phyloP scores from a whole-genome alignment of 73 alveolate species.

The Paramecium biaurelia region DNA sequence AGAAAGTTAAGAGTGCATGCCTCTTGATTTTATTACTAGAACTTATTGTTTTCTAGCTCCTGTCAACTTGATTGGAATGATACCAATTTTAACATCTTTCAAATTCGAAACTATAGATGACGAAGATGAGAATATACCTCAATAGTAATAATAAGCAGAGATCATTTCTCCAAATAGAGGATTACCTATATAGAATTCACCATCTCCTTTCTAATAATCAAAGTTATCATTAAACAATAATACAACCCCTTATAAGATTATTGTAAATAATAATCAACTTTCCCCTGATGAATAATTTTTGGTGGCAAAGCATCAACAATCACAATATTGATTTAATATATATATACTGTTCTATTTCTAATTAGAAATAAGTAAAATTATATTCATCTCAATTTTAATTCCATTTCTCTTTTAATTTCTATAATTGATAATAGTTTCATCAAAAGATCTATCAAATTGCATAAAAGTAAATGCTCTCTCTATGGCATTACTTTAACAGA shows the following conservation, averaged over 20 bases:
- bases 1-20: background rate
- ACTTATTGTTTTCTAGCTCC: slow-evolving; percentile 36
- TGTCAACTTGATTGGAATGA: background rate
- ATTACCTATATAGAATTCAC: background rate
- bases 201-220: background rate
- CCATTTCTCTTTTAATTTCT: background rate
- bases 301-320: background rate
- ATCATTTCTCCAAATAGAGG: background rate
- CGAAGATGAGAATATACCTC: background rate
- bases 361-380: background rate
- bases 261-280: background rate
- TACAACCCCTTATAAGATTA: background rate
- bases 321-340: background rate
- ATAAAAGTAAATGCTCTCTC: too few relatives aligned
- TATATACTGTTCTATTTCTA: background rate
- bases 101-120: slow-evolving; percentile 9
- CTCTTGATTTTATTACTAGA: slow-evolving; percentile 18
- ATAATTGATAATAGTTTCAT: too few relatives aligned
- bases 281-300: background rate
- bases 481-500: too few relatives aligned
- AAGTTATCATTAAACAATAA: background rate
- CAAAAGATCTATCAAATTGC: too few relatives aligned
- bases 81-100: slow-evolving; percentile 16
- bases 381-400: background rate
- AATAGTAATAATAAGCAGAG: background rate